Evolutionary conservation across 1,284 basidiomycete genomes (phyloP).

Genomic region (Sporisorium sorghi): DNA sequence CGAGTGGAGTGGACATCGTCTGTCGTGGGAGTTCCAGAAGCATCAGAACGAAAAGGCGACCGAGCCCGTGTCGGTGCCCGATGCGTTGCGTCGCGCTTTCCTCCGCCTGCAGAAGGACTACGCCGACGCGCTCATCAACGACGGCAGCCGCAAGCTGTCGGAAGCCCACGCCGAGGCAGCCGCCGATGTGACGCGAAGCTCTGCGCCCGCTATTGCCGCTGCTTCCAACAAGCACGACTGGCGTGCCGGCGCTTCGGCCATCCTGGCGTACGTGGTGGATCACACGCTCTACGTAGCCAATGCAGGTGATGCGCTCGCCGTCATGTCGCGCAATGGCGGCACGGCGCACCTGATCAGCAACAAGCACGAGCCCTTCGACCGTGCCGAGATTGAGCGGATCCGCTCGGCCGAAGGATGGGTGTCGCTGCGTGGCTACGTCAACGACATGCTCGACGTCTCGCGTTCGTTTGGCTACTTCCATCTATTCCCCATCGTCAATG

Average conservation of each 20-base stretch:
- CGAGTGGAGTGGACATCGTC: constrained; percentile 55
- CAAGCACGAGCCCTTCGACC: constrained; percentile 91
- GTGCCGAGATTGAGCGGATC: constrained; percentile 85
- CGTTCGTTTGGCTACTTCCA: constrained; percentile 95
- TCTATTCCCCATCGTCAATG: constrained; percentile 89
- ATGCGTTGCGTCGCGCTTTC: constrained; percentile 64
- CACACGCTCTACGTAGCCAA: constrained; percentile 90
- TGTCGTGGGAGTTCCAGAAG: constrained; percentile 60
- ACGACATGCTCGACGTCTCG: constrained; percentile 90
- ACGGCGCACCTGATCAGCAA: constrained; percentile 81
- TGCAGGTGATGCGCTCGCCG: constrained; percentile 87
- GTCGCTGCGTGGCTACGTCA: constrained; percentile 90
- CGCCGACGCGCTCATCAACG: constrained; percentile 62
- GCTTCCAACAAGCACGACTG: constrained; percentile 59
- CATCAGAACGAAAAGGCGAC: constrained; percentile 33
- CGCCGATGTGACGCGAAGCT: constrained; percentile 37
- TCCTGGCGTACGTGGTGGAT: constrained; percentile 85
- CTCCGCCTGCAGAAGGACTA: constrained; percentile 65
- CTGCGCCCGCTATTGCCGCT: constrained; percentile 51
- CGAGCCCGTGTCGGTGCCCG: constrained; percentile 51
- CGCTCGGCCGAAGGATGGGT: constrained; percentile 95
- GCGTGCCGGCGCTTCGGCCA: constrained; percentile 76
- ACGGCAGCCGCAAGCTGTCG: constrained; percentile 53
- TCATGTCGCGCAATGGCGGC: constrained; percentile 83
- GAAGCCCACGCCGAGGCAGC: constrained; percentile 50